phyloP scores from a whole-genome alignment of 805 yeast species.

The Metschnikowia proteae region DNA sequence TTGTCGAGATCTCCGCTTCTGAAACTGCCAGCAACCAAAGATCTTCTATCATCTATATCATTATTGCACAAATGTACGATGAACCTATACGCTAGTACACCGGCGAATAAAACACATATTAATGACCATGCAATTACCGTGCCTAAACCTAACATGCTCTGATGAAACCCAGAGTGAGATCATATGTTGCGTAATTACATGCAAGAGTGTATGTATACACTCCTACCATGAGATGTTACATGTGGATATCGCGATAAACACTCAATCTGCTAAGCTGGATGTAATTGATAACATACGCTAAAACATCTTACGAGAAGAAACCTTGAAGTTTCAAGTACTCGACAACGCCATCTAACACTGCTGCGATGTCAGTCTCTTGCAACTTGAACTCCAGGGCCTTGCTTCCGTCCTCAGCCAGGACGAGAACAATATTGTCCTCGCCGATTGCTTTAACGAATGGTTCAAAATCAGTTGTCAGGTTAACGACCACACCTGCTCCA shows the following conservation, averaged over 20 bases:
- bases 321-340: conserved; percentile 77
- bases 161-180: not conserved
- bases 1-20: conserved; percentile 26
- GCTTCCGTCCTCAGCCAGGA: conserved; percentile 21
- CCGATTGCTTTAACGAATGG: conserved; percentile 39
- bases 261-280: not conserved
- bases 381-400: conserved; percentile 11
- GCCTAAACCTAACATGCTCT: not conserved
- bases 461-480: conserved; percentile 41
- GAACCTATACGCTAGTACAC: not conserved
- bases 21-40: conserved; percentile 7
- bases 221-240: not conserved
- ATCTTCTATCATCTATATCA: not conserved
- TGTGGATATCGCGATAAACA: not conserved
- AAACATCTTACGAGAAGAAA: conserved; percentile 29
- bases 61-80: not conserved
- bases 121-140: not conserved
- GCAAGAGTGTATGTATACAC: not conserved
- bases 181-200: not conserved
- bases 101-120: not conserved
- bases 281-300: not conserved
- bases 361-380: conserved; percentile 11
- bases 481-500: conserved; percentile 81
- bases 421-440: conserved; percentile 54
- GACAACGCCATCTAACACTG: conserved; percentile 68